Base-by-base conservation (phyloP, 208 protist genomes). In the Crithidia bombi region DNA sequence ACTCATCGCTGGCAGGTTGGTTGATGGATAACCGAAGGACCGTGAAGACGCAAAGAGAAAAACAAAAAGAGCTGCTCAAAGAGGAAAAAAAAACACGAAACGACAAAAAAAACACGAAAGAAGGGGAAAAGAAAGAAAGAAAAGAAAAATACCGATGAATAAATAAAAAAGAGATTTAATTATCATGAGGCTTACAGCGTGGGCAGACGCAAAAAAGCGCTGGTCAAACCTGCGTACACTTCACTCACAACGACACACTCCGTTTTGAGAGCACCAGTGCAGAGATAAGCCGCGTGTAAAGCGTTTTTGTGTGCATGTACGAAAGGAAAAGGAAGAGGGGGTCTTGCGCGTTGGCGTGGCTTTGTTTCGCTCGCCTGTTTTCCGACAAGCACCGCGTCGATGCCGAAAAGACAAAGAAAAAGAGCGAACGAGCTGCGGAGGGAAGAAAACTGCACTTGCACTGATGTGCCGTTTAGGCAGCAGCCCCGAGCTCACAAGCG, bases 151-250 rank as follows among this genome's bases (percentile, higher is more conserved):
- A 33, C 15, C 36, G 57, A 63, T 35, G 26, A n/a, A 19, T 32
- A 61, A 43, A 61, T 33, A 46, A 46, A 61, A 46, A 61, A 46
- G 36, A 43, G 23, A 39, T 39, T n/a, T 21, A 5, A n/a, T 46
- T 46, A 46, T 19, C 36, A 47, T 46, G 55, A 43, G 23, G 12
- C 46, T 61, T 33, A 39, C 17, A 57, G 52, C 52, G 52, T 17
- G 41, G 30, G 28, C 52, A 61, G 55, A 47, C n/a, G n/a, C n/a
- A 2, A n/a, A 58, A 43, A 43, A 26, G 32, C 21, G n/a, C 21
- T 26, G 21, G 21, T 9, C 5, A 38, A 2, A 57, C 21, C 52
- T 57, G 52, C 52, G 30, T 25, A 26, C 52, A 57, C 52, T 41
- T 39, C 52, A 47, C 21, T 23, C 33, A 61, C 55, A 54, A 6